Percentiles rank a stretch among this genome's conserved stretches.
phyloP scores from a whole-genome alignment of 2,329 filamentous ascomycete species.

The Fusarium setosum region DNA sequence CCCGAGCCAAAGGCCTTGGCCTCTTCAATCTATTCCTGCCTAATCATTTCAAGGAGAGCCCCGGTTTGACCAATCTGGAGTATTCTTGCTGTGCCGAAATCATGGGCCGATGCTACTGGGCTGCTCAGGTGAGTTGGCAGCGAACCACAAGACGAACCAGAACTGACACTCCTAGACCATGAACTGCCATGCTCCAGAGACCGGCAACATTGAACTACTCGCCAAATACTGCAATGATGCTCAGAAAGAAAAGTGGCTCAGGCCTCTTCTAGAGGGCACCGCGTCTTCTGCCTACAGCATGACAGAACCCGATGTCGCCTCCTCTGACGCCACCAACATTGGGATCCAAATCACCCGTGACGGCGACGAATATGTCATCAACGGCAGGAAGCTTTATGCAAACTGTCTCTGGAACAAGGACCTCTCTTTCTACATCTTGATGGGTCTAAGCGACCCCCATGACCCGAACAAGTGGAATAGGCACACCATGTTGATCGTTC shows the following conservation, averaged over 20 bases:
- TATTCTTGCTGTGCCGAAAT: conserved; percentile 95
- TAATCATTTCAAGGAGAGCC: conserved; percentile 90
- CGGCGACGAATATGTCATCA: conserved; percentile 81
- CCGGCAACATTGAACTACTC: conserved; percentile 90
- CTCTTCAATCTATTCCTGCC: conserved; percentile 97
- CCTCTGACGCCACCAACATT: conserved; percentile 7
- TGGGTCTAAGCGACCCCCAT: conserved; percentile 84
- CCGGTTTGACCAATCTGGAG: conserved; percentile 91
- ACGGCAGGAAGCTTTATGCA: conserved; percentile 97
- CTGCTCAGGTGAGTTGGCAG: conserved; percentile 46
- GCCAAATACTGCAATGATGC: conserved; percentile 85
- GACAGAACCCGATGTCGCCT: conserved; percentile 9
- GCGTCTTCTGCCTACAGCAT: conserved; percentile 7
- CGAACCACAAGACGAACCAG: too few species aligned
- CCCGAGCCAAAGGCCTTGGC: conserved; percentile 74
- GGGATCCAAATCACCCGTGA: not conserved
- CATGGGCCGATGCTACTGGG: conserved; percentile 82
- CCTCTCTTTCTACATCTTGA: conserved; percentile 90
- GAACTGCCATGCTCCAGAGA: conserved; percentile 88
- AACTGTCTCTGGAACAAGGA: conserved; percentile 89
- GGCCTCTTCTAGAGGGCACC: not conserved
- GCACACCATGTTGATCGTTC: conserved; percentile 90
- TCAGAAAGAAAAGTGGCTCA: conserved; percentile 83
- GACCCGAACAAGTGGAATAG: conserved; percentile 83
- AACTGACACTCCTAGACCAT: conserved; percentile 72